These are phyloP conservation scores for Bolboschoenus planiculmis DNA, from an alignment of 176 grass and related monocot species.

Conservation along the genomic window DNA sequence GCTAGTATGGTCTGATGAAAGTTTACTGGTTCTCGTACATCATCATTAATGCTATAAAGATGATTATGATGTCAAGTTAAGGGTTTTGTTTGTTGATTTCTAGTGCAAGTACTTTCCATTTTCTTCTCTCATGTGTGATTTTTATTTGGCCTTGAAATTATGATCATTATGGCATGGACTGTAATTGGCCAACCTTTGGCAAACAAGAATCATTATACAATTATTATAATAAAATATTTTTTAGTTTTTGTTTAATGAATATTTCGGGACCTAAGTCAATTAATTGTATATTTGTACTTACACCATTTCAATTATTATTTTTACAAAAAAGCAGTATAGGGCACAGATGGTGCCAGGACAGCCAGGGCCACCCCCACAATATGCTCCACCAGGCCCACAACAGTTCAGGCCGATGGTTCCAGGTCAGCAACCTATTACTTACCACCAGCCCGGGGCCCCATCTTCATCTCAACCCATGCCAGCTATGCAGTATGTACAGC, in stretches of 20 bases:
- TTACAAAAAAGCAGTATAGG: slow-evolving; percentile 14
- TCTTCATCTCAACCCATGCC: slow-evolving; percentile 59
- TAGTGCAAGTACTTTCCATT: neutral
- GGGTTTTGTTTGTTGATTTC: slow-evolving; percentile 17
- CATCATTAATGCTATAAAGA: neutral
- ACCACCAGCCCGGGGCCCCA: slow-evolving; percentile 42
- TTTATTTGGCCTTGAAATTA: neutral
- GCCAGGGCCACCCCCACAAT: slow-evolving; percentile 11
- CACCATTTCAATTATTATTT: neutral
- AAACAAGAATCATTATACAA: neutral
- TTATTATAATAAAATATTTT: neutral
- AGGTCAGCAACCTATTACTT: slow-evolving; percentile 48
- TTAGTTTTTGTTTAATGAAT: neutral
- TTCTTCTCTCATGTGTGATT: slow-evolving; percentile 21
- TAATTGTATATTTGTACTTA: neutral
- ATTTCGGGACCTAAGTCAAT: neutral
- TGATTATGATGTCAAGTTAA: neutral
- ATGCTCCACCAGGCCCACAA: slow-evolving; percentile 20
- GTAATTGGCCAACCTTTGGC: neutral
- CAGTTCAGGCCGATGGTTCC: slow-evolving; percentile 62
- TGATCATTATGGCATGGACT: neutral
- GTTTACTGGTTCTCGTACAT: neutral
- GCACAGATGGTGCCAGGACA: slow-evolving; percentile 15
- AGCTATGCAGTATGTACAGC: slow-evolving; percentile 45
- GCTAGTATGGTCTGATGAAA: neutral